Evolutionary conservation across 148 eudicot species (phyloP).

Genomic region (Rhododendron henanense): DNA sequence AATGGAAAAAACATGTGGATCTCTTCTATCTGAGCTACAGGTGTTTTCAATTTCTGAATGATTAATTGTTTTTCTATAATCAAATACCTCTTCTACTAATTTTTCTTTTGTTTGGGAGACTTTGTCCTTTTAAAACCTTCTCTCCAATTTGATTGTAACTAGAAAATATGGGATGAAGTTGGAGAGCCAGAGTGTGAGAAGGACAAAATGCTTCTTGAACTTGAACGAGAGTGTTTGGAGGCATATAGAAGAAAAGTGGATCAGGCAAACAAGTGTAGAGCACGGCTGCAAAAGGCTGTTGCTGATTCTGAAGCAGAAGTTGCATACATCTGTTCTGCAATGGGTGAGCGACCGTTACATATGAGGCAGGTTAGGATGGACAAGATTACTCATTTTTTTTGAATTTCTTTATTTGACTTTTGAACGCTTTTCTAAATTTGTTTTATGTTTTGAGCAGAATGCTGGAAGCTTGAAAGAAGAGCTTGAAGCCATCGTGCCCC

Average conservation of each 20-base stretch:
- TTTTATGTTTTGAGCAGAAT: constrained; percentile 38
- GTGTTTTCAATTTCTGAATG: constrained; percentile 25
- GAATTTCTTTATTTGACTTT: neutral
- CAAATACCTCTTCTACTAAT: neutral
- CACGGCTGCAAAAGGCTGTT: constrained; percentile 60
- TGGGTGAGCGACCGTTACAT: constrained; percentile 55
- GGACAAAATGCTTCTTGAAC: constrained; percentile 66
- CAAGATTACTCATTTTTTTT: neutral
- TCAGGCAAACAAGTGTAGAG: constrained; percentile 57
- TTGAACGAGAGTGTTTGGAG: constrained; percentile 75
- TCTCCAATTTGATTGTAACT: constrained; percentile 9
- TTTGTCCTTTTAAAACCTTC: neutral
- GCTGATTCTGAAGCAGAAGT: constrained; percentile 80
- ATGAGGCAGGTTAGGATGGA: constrained; percentile 46
- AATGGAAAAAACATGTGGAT: constrained; percentile 57
- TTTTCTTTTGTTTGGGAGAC: neutral
- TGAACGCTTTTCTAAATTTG: neutral
- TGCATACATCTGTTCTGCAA: constrained; percentile 50
- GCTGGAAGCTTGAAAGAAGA: constrained; percentile 58
- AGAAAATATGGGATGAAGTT: constrained; percentile 94
- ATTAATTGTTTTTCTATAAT: neutral
- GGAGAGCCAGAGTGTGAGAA: constrained; percentile 63
- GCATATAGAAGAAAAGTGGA: constrained; percentile 72
- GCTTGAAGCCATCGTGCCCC: constrained; percentile 42
- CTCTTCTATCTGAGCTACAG: constrained; percentile 66